Percentiles rank a stretch among this genome's conserved stretches.
phyloP scores from a whole-genome alignment of 2,329 filamentous ascomycete genomes.

The Stachybotrys chartarum region DNA sequence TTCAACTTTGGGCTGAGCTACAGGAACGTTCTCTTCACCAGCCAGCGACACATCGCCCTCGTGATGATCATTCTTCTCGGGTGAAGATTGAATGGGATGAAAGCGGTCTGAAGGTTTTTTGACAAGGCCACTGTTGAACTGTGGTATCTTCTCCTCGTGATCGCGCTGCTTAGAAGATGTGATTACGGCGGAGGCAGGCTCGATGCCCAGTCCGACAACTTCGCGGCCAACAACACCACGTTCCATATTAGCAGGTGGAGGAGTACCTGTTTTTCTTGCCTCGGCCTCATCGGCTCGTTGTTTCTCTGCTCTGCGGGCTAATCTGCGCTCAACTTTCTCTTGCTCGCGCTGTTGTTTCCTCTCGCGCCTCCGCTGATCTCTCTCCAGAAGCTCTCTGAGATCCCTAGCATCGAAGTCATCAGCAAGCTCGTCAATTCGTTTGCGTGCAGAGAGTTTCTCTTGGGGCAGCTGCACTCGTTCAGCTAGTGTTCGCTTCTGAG shows the following conservation, averaged over 20 bases:
- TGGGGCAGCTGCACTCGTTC: slow-evolving; percentile 50
- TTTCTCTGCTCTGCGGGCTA: slow-evolving; percentile 61
- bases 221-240: slow-evolving; percentile 55
- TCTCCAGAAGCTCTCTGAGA: slow-evolving; percentile 80
- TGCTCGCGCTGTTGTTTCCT: slow-evolving; percentile 63
- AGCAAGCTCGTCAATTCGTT: slow-evolving; percentile 64
- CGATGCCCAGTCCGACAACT: slow-evolving; percentile 47
- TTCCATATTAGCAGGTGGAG: slow-evolving; percentile 49
- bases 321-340: slow-evolving; percentile 56
- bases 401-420: slow-evolving; percentile 81
- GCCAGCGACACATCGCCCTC: too few species aligned
- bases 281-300: slow-evolving; percentile 52
- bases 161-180: slow-evolving; percentile 46
- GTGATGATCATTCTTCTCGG: not conserved
- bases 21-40: not conserved
- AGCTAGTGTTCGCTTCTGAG: slow-evolving; percentile 44
- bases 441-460: slow-evolving; percentile 52
- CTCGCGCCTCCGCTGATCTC: slow-evolving; percentile 75
- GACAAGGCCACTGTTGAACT: slow-evolving; percentile 10
- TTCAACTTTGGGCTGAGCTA: not conserved
- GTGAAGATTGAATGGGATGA: slow-evolving; percentile 19
- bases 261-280: slow-evolving; percentile 41
- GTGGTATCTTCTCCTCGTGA: slow-evolving; percentile 13
- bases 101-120: slow-evolving; percentile 19
- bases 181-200: slow-evolving; percentile 45